Base-by-base conservation (phyloP, 805 yeast species). In the Cyberlindnera saturnus region DNA sequence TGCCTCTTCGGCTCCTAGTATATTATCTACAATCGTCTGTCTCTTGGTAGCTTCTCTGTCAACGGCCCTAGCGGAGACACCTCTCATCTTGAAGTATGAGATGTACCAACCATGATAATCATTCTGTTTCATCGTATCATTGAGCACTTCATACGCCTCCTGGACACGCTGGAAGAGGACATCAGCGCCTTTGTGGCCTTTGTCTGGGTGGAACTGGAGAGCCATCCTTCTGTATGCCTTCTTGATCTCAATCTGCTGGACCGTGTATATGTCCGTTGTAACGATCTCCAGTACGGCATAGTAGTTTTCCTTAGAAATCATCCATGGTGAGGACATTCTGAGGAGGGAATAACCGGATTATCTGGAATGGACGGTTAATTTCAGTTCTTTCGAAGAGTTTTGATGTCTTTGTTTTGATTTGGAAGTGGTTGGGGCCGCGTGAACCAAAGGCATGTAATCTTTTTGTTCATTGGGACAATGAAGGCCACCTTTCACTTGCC, bases 141-240 rank as follows among this genome's bases (percentile, higher is more conserved):
- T 30, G 18, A 56, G 33, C 5, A 28, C 28, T 20, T 49, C 55
- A 7, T 51, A 45, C 0, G 61, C 46, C 9, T 30, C 38, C n/a
- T 40, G 49, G 5, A 55, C 20, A 4, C 46, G 31, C 28, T 50
- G 49, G 41, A 56, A 56, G 1, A 55, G 35, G 3, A 46, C 40
- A 13, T 46, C 51, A 8, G 43, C 54, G 1, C 42, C 45, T 2
- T 19, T 44, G 20, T 53, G 74, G 42, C 85, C 82, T 64, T 86
- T 85, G 59, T 86, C 95, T 0, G 95, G 95, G 57, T 86, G 95
- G 56, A 73, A 79, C 46, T 67, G 67, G 47, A 86, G 69, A 3
- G 91, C 91, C 51, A 75, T 73, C 55, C 75, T 78, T 47, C 88
- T 69, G 64, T 81, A 86, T 0, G 91, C 87, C 62, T 81, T 84